Evolutionary conservation across 768 basidiomycete species (phyloP).

Genomic region (Kwoniella europaea): DNA sequence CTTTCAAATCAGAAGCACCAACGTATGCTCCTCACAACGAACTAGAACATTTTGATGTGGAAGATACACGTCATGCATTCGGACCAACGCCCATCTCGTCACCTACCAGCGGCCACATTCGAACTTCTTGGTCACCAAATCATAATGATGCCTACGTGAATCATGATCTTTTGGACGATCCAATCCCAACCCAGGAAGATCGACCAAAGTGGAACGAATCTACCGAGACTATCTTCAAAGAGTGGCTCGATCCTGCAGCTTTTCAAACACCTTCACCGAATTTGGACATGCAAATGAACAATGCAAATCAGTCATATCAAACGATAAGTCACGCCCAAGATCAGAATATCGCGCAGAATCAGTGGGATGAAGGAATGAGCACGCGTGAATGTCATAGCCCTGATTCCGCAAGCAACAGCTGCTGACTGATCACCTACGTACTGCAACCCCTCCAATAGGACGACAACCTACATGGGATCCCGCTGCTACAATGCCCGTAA

Average conservation of each 20-base stretch:
- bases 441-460: too few relatives aligned
- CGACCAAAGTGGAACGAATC: neutral
- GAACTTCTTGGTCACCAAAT: neutral
- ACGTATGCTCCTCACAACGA: neutral
- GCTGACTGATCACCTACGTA: too few relatives aligned
- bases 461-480: too few relatives aligned
- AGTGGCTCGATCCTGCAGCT: conserved; percentile 2
- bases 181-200: neutral
- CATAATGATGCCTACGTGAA: neutral
- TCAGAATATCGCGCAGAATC: too few relatives aligned
- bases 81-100: neutral
- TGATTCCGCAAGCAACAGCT: too few relatives aligned
- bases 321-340: too few relatives aligned
- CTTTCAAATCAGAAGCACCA: neutral
- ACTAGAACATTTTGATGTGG: neutral
- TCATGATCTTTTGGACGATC: neutral
- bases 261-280: neutral
- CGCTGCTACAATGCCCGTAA: too few relatives aligned
- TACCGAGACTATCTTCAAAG: neutral
- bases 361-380: too few relatives aligned
- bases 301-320: too few relatives aligned
- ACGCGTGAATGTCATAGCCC: too few relatives aligned
- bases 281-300: neutral
- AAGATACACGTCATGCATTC: neutral
- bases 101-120: neutral